A percentile compares a stretch with the other conserved stretches of the same genome.
Evolutionary conservation across 176 grass and related monocot species (phyloP).

Genomic region (Luzula sylvatica): DNA sequence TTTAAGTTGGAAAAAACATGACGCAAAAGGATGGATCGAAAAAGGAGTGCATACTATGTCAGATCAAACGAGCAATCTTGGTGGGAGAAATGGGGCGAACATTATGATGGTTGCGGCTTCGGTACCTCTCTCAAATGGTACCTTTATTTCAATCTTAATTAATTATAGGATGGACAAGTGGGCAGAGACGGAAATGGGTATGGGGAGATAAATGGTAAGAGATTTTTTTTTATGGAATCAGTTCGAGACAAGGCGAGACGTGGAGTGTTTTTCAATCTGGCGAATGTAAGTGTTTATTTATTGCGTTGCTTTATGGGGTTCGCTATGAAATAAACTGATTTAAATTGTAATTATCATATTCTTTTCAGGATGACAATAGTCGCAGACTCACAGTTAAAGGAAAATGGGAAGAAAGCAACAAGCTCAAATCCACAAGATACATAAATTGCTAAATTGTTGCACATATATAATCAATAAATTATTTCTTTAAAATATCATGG

Average conservation of each 20-base stretch:
- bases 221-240: conserved; percentile 87
- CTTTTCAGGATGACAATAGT: too few species aligned
- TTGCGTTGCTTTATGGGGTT: too few species aligned
- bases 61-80: conserved; percentile 88
- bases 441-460: too few species aligned
- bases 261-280: conserved; percentile 72
- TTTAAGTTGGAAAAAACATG: conserved; percentile 98
- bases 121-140: conserved; percentile 98
- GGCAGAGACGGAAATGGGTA: conserved; percentile 90
- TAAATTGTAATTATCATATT: too few species aligned
- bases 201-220: conserved; percentile 99
- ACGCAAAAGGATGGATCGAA: conserved; percentile 96
- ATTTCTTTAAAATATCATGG: too few species aligned
- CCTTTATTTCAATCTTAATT: conserved; percentile 14
- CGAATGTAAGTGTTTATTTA: conserved; percentile 64
- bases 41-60: conserved; percentile 96
- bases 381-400: too few species aligned
- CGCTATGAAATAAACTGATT: too few species aligned
- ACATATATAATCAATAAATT: too few species aligned
- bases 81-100: conserved; percentile 99
- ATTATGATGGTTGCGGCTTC: conserved; percentile 83
- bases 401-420: too few species aligned
- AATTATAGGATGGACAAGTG: conserved; percentile 93
- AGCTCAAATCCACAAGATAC: too few species aligned
- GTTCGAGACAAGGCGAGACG: conserved; percentile 96